Base-by-base conservation (phyloP, 805 yeast species). In the Zygosaccharomyces lentus region DNA sequence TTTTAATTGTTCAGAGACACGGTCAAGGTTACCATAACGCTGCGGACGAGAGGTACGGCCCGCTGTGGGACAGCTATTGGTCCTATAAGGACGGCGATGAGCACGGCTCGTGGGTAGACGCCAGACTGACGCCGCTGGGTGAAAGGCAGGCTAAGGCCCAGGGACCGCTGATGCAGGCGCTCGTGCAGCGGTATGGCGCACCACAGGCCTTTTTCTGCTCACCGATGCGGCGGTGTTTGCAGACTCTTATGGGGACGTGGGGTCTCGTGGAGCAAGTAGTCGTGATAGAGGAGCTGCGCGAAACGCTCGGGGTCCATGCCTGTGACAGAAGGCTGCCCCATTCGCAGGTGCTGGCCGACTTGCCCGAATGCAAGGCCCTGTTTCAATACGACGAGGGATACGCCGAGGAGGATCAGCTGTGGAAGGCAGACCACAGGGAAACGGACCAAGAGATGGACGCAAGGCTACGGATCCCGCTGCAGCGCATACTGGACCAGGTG, bases 11-110 rank as follows among this genome's bases (percentile, higher is more conserved):
- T 5, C 32, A 29, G 69, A 71, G 88, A 58, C 88, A 82, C 54
- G 88, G 87, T 5, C 85, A 82, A 60, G 88, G 87, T 0, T 76
- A 65, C 57, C 89, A 82, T 51, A 82, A 82, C 54, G 68, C 70
- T 37, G 74, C 77, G 2, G 77, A 80, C 12, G 66, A 64, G 17
- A 71, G 75, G 48, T 80, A 79, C 54, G 87, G 87, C 9, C 70
- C 71, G 2, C 76, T 64, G n/a, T 82, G 87, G 89, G 64, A 77
- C 53, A 54, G 57, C 0, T 72, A 80, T 47, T 81, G 81, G 81
- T 70, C 79, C 5, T 64, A 65, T 12, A 48, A 72, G 36, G 65
- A 69, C 4, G 81, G 81, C 2, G 82, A 79, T 56, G 84, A 81
- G 4, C 76, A 73, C 37, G 64, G 75, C 2, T 64, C 56, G 0